Evolutionary conservation across 2,329 filamentous ascomycete genomes (phyloP).

Genomic region (Trichoderma aggressivum): DNA sequence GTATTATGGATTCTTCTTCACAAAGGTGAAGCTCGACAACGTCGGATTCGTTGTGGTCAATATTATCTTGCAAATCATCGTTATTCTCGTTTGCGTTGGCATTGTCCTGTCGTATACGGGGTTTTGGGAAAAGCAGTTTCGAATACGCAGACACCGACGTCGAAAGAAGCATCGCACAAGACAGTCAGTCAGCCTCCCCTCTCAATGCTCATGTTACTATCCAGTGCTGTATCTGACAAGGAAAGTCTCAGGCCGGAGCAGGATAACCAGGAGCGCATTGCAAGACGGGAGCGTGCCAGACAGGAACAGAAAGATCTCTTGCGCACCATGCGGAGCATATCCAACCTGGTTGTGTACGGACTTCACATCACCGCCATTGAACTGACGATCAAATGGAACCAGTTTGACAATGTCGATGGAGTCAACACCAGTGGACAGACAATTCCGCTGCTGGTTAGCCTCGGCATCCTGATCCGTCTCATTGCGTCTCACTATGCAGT

Average conservation of each 20-base stretch:
- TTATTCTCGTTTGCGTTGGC: slow-evolving; percentile 26
- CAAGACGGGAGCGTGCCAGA: slow-evolving; percentile 1
- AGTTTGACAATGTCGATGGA: slow-evolving; percentile 24
- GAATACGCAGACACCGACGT: slow-evolving; percentile 20
- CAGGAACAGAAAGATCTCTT: slow-evolving; percentile 26
- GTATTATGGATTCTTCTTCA: slow-evolving; percentile 34
- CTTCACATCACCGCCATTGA: slow-evolving; percentile 33
- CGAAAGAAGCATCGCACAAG: slow-evolving; percentile 21
- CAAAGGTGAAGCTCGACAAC: slow-evolving; percentile 28
- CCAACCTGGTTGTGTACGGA: slow-evolving; percentile 28
- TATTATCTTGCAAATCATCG: slow-evolving; percentile 30
- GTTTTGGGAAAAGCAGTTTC: neutral
- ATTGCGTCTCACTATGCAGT: slow-evolving; percentile 25
- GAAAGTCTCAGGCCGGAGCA: slow-evolving; percentile 17
- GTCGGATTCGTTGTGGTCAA: slow-evolving; percentile 29
- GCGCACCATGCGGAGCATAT: slow-evolving; percentile 23
- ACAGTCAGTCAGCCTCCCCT: slow-evolving; percentile 1
- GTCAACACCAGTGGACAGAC: slow-evolving; percentile 31
- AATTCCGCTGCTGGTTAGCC: slow-evolving; percentile 32
- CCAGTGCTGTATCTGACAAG: slow-evolving; percentile 1
- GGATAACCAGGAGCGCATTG: neutral
- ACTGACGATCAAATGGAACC: slow-evolving; percentile 34
- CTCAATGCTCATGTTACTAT: neutral
- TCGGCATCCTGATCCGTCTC: slow-evolving; percentile 28
- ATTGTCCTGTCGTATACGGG: slow-evolving; percentile 7